A percentile compares a stretch with the other conserved stretches of the same genome.
Conservation (phyloP, 495 filamentous ascomycete species). For the Neurospora sp. region DNA sequence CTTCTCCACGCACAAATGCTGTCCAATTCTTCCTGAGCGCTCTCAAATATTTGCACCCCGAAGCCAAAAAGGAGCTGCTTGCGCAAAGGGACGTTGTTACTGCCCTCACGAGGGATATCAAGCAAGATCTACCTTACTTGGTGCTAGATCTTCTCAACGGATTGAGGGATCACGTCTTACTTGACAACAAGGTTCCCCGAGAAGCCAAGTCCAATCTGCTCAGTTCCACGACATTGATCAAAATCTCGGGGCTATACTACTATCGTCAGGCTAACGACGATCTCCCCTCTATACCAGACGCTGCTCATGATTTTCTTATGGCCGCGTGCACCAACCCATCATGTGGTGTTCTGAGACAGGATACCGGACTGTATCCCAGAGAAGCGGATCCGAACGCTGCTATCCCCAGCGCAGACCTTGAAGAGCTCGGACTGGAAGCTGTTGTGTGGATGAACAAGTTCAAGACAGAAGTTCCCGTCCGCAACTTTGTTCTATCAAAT, state of each 20-base stretch:
- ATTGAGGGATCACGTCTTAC: constrained; percentile 54
- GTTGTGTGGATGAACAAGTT: constrained; percentile 58
- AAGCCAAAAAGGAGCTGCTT: constrained; percentile 65
- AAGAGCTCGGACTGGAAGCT: constrained; percentile 61
- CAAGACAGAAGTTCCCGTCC: constrained; percentile 53
- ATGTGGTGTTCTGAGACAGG: constrained; percentile 56
- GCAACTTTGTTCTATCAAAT: constrained; percentile 62
- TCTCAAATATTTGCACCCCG: constrained; percentile 57
- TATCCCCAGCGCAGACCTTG: constrained; percentile 27
- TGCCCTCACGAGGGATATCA: constrained; percentile 57
- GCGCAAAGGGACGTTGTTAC: constrained; percentile 59
- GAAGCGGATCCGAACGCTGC: constrained; percentile 47
- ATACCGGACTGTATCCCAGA: constrained; percentile 65
- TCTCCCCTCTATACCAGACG: constrained; percentile 40
- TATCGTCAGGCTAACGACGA: constrained; percentile 33
- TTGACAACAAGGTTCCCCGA: constrained; percentile 57
- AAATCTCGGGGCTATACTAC: constrained; percentile 61
- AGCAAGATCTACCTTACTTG: constrained; percentile 61
- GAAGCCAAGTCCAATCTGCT: constrained; percentile 64
- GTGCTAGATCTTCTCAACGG: constrained; percentile 56
- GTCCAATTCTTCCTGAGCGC: constrained; percentile 64
- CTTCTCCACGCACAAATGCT: constrained; percentile 67
- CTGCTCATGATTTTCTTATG: constrained; percentile 62
- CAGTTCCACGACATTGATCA: constrained; percentile 55
- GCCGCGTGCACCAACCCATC: constrained; percentile 60